Conservation (phyloP, 192 early-diverging fungal genomes). For the Geosiphon pyriformis region DNA sequence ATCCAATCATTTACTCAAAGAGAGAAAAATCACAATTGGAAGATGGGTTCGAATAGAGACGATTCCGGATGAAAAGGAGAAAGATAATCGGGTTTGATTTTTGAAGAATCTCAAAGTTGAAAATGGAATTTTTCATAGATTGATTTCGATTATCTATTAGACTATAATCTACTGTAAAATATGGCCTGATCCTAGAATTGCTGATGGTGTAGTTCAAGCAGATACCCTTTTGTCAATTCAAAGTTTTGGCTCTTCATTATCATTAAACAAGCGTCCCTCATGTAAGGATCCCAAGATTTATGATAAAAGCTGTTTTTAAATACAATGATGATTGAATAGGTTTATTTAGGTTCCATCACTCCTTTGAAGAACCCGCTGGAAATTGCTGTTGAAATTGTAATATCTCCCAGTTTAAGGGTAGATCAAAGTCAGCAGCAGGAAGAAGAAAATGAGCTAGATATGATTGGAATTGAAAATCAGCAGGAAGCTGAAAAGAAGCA, state of each 20-base stretch:
- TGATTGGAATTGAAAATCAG: too few relatives aligned
- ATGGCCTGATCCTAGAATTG: not conserved
- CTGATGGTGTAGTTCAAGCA: conserved; percentile 8
- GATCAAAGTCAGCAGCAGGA: not conserved
- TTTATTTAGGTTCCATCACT: not conserved
- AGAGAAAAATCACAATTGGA: not conserved
- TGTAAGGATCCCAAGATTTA: conserved; percentile 1
- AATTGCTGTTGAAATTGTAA: not conserved
- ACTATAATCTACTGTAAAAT: conserved; percentile 1
- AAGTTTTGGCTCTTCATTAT: not conserved
- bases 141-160: not conserved
- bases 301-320: not conserved
- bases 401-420: not conserved
- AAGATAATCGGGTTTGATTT: not conserved
- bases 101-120: not conserved
- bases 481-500: conserved; percentile 7
- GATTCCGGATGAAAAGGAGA: not conserved
- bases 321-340: not conserved
- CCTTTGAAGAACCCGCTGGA: not conserved
- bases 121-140: not conserved
- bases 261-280: not conserved
- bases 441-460: not conserved
- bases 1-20: conserved; percentile 7
- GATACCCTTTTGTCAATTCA: conserved; percentile 1
- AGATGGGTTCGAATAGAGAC: conserved; percentile 18